Evolutionary conservation across 208 protist genomes (phyloP), one percentile per base, ranked within the genome.

Genomic region (Endotrypanum monterogeii): DNA sequence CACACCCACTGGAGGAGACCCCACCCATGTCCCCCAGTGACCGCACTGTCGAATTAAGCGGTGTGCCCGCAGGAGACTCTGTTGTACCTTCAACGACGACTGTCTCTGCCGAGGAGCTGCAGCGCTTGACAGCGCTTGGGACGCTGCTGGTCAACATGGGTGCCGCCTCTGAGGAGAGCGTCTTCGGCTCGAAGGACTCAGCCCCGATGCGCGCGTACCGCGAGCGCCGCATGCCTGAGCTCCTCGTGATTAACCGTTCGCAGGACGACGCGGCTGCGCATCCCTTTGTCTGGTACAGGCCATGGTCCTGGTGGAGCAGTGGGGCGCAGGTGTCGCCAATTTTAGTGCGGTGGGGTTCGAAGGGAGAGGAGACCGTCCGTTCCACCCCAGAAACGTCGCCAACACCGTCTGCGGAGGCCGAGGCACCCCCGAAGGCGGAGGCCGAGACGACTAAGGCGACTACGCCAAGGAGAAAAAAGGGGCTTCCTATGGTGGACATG

Each of bases 221-320:
- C 1, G 48, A 79, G 65, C 30, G 48, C 8, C 32, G 60, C n/a
- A 54, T 79, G 65, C 76, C 63, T 0, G 89, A 93, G 62, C 82
- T 93, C 48, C 82, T 94, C 41, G 74, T 95, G 9, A 88, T 91
- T 51, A 80, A 93, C 67, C 88, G 85, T 12, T 61, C 54, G 0
- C 66, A 89, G 67, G 86, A 91, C 61, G 83, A 89, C 61, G 69
- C 78, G n/a, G 56, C 67, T 25, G 66, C 56, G 46, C 80, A 89
- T 48, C 74, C 78, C 30, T 78, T 87, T 39, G 52, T 58, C 7
- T 95, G 90, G 90, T 89, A 83, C 68, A 87, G 92, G 73, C 90
- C 90, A 14, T 86, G 88, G 80, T 89, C 87, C 67, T 95, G 90
- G 90, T 89, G 89, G 61, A 46, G 58, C 44, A 82, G 83, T 39